These are phyloP conservation scores for Tanacetum coccineum DNA, from an alignment of 129 eudicot species.

Conservation along the genomic window DNA sequence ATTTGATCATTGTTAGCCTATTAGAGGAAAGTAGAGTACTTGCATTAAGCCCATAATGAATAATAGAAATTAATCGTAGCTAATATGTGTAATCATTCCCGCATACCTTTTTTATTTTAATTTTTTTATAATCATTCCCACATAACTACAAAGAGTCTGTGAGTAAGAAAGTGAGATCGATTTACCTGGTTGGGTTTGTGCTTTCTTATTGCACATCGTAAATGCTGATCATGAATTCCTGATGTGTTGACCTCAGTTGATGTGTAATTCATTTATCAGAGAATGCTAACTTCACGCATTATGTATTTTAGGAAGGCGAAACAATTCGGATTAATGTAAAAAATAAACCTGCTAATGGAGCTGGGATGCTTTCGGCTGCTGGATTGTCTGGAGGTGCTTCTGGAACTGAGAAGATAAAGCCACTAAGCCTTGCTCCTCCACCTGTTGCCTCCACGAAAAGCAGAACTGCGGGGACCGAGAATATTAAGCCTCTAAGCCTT, in stretches of 20 bases:
- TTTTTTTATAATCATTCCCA: background rate
- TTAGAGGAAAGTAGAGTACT: background rate
- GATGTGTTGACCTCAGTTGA: background rate
- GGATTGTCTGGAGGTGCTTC: constrained; percentile 62
- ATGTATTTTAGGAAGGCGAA: constrained; percentile 83
- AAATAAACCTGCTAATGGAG: constrained; percentile 76
- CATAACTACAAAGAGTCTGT: background rate
- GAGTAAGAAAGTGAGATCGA: background rate
- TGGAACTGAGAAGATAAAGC: constrained; percentile 54
- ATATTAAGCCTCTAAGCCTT: constrained; percentile 54
- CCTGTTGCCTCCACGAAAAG: constrained; percentile 55
- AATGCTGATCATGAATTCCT: background rate
- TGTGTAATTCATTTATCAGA: background rate
- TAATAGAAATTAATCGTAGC: background rate
- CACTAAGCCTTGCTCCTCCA: constrained; percentile 76
- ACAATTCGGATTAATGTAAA: constrained; percentile 92
- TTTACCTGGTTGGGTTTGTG: background rate
- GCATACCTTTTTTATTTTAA: too few species aligned
- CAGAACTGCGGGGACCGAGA: constrained; percentile 44
- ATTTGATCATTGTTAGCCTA: background rate
- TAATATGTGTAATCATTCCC: background rate
- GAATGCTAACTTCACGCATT: constrained; percentile 7
- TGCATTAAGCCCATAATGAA: background rate
- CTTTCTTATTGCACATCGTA: background rate
- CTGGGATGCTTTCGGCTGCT: constrained; percentile 92